Conservation (phyloP, 768 basidiomycete genomes). For the Leucocoprinus leucothites region DNA sequence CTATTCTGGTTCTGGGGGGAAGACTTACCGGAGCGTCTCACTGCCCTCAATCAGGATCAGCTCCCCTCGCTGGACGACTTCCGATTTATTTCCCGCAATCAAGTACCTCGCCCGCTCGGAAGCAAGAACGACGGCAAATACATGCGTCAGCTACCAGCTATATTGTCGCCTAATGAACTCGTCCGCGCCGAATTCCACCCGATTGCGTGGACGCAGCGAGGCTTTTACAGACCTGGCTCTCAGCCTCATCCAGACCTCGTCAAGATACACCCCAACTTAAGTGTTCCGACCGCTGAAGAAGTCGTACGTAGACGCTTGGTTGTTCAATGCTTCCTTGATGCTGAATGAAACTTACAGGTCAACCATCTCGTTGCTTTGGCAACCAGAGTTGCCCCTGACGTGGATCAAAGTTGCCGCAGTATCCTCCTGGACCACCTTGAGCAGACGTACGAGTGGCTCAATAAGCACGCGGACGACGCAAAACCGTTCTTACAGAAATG, state of each 20-base stretch:
- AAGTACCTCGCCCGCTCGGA: constrained; percentile 15
- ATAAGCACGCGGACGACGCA: constrained; percentile 9
- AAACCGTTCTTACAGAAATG: not conserved
- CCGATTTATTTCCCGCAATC: constrained; percentile 37
- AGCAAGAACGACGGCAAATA: constrained; percentile 1
- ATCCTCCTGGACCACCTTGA: constrained; percentile 17
- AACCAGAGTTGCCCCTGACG: constrained; percentile 14
- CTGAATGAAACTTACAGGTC: constrained; percentile 10
- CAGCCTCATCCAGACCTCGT: constrained; percentile 15
- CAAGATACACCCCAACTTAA: constrained; percentile 16
- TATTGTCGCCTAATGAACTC: constrained; percentile 17
- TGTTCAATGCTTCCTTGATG: not conserved
- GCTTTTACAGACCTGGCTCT: constrained; percentile 6
- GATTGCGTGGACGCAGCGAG: constrained; percentile 24
- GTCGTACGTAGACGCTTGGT: constrained; percentile 17
- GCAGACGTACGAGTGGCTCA: constrained; percentile 22
- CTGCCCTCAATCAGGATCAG: constrained; percentile 5
- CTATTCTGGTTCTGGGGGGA: constrained; percentile 33
- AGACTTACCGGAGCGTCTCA: constrained; percentile 28
- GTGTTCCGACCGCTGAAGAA: constrained; percentile 17
- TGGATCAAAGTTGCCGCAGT: constrained; percentile 4
- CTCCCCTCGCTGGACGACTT: constrained; percentile 32
- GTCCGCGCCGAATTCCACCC: constrained; percentile 16
- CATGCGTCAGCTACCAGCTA: constrained; percentile 1
- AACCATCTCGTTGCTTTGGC: constrained; percentile 16